phyloP scores from a whole-genome alignment of 129 eudicot genomes.

The Flaveria trinervia region DNA sequence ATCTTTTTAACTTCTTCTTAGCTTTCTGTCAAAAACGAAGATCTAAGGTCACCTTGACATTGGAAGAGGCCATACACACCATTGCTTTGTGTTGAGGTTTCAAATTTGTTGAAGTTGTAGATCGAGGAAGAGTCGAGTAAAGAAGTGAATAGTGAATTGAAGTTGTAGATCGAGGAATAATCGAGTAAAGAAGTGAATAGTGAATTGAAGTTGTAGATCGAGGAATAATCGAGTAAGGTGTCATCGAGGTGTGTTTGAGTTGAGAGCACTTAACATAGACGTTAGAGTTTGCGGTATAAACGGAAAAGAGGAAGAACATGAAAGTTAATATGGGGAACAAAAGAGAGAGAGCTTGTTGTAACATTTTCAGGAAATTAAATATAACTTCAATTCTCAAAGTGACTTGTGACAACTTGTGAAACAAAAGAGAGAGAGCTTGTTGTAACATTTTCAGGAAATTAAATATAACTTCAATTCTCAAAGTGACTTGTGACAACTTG shows the following conservation, averaged over 20 bases:
- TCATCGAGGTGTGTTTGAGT: conserved; percentile 33
- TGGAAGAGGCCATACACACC: conserved; percentile 52
- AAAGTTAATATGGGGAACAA: neutral
- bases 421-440: neutral
- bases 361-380: neutral
- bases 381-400: neutral
- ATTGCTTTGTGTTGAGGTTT: conserved; percentile 39
- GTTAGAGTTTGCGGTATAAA: conserved; percentile 44
- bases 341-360: neutral
- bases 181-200: no score
- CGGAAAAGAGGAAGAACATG: conserved; percentile 9
- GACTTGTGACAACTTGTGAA: neutral
- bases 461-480: neutral
- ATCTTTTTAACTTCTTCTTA: no score
- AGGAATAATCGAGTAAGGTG: conserved; percentile 49
- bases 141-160: conserved; percentile 63
- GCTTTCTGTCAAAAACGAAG: no score
- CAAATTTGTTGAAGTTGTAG: conserved; percentile 49
- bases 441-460: neutral
- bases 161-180: no score
- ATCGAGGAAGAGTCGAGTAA: conserved; percentile 53
- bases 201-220: no score
- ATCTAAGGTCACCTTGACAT: conserved; percentile 20
- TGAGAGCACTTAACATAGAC: conserved; percentile 60
- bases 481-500: neutral